Evolutionary conservation across 2,329 filamentous ascomycete genomes (phyloP).

Genomic region (Peltaster fructicola): DNA sequence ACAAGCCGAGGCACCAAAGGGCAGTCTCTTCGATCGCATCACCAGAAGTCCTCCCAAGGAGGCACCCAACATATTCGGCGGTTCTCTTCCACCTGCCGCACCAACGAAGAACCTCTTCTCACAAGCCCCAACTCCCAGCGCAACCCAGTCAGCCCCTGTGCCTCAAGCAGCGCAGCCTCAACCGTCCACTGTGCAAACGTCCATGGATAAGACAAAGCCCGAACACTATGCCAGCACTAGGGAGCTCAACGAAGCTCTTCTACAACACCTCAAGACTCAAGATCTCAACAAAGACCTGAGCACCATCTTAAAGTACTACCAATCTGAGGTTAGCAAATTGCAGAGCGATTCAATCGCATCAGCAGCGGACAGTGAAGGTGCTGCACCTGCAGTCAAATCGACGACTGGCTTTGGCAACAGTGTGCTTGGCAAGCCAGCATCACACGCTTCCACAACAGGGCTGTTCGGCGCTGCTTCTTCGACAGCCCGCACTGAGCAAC

Average conservation of each 20-base stretch:
- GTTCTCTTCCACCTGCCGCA: conserved; percentile 4
- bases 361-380: background rate
- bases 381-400: background rate
- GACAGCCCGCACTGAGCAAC: conserved; percentile 15
- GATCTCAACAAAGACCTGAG: conserved; percentile 14
- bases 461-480: conserved; percentile 10
- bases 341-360: conserved; percentile 1
- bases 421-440: conserved; percentile 3
- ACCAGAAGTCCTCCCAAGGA: conserved; percentile 2
- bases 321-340: conserved; percentile 1
- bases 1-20: conserved; percentile 3
- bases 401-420: conserved; percentile 4
- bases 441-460: conserved; percentile 4
- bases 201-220: conserved; percentile 1
- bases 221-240: conserved; percentile 1
- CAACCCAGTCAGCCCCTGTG: conserved; percentile 1
- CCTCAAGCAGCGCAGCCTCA: conserved; percentile 1
- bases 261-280: conserved; percentile 11
- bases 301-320: conserved; percentile 12
- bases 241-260: conserved; percentile 13
- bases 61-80: conserved; percentile 1
- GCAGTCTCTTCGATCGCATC: conserved; percentile 7
- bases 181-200: background rate
- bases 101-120: conserved; percentile 4
- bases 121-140: conserved; percentile 1